These are phyloP conservation scores for Papiliotrema flavescens DNA, from an alignment of 1,284 basidiomycete genomes.

Conservation along the genomic window DNA sequence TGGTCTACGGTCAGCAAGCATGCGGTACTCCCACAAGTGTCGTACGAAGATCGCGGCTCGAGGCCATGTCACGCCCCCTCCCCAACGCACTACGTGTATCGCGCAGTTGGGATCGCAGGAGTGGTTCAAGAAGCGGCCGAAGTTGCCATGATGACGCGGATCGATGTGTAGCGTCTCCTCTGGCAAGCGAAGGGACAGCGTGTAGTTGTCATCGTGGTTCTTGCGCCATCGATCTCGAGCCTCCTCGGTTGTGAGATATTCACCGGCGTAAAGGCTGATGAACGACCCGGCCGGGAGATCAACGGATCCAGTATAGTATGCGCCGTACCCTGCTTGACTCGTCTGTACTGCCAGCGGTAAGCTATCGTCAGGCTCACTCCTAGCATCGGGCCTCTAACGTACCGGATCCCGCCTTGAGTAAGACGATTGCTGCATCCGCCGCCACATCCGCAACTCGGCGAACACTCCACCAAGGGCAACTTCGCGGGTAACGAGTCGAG, in stretches of 20 bases:
- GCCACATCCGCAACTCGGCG: constrained; percentile 16
- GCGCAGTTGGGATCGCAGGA: constrained; percentile 36
- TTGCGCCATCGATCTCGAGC: constrained; percentile 21
- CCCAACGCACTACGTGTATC: constrained; percentile 29
- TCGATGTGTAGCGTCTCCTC: constrained; percentile 26
- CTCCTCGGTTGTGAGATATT: constrained; percentile 26
- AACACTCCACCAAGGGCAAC: constrained; percentile 31
- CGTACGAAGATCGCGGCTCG: constrained; percentile 35
- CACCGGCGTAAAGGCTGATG: constrained; percentile 33
- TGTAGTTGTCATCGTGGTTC: constrained; percentile 28
- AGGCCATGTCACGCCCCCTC: constrained; percentile 15
- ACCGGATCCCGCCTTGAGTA: constrained; percentile 29
- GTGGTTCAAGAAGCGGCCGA: constrained; percentile 34
- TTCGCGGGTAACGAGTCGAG: constrained; percentile 25
- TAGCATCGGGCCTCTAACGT: neutral
- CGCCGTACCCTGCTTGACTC: constrained; percentile 11
- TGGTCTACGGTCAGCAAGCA: constrained; percentile 13
- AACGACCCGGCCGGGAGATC: constrained; percentile 19
- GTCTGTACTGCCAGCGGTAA: too few species aligned
- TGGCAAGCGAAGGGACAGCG: constrained; percentile 21
- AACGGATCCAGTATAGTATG: constrained; percentile 15
- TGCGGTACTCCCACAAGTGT: neutral
- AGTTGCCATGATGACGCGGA: constrained; percentile 27
- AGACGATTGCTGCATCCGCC: constrained; percentile 20
- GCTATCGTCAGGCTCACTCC: neutral